phyloP scores from a whole-genome alignment of 2,329 filamentous ascomycete genomes.

The Curvularia spicifera region DNA sequence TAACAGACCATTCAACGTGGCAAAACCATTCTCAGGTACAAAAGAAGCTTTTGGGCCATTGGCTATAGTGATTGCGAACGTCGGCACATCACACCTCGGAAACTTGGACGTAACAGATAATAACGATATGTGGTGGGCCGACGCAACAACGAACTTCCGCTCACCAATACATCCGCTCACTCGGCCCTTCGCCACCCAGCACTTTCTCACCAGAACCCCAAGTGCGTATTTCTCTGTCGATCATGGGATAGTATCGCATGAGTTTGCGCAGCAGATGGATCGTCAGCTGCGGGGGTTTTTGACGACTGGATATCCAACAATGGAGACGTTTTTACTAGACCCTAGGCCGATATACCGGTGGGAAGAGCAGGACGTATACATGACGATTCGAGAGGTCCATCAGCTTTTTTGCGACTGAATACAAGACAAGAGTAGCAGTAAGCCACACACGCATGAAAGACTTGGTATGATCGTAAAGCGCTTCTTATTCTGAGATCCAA shows the following conservation, averaged over 20 bases:
- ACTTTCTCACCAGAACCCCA: neutral
- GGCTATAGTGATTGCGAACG: slow-evolving; percentile 3
- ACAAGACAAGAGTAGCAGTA: neutral
- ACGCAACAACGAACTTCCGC: slow-evolving; percentile 17
- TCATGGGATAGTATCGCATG: neutral
- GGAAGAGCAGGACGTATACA: neutral
- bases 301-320: neutral
- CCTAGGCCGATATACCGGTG: neutral
- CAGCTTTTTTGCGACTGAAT: neutral
- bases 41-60: neutral
- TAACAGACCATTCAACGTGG: neutral
- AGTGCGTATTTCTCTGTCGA: neutral
- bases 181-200: too few species aligned
- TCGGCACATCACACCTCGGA: neutral
- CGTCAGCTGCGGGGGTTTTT: slow-evolving; percentile 1
- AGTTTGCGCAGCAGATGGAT: neutral
- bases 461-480: neutral
- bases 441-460: neutral
- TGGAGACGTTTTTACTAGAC: neutral
- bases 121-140: slow-evolving; percentile 11
- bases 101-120: neutral
- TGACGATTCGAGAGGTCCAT: too few species aligned
- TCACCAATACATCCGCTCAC: too few species aligned
- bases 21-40: neutral
- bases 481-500: neutral